phyloP scores from a whole-genome alignment of 306 rosid genomes.

The Prunus mongolica region DNA sequence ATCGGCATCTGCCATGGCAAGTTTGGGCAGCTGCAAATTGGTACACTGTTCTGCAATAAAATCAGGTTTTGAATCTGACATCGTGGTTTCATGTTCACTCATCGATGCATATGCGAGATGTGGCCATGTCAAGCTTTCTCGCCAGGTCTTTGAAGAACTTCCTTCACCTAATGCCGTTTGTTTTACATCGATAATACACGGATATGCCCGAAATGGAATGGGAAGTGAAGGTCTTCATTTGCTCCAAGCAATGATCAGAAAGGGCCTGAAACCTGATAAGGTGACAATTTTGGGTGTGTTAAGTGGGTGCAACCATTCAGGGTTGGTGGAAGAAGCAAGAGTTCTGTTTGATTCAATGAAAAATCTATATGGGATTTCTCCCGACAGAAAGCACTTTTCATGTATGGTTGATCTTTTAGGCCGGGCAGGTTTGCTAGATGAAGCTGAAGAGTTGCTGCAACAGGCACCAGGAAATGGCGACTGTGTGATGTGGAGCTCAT shows the following conservation, averaged over 20 bases:
- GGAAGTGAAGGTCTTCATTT: constrained; percentile 61
- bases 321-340: constrained; percentile 66
- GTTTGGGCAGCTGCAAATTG: constrained; percentile 45
- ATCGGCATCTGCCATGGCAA: constrained; percentile 45
- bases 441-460: constrained; percentile 59
- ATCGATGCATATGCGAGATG: constrained; percentile 70
- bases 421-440: constrained; percentile 66
- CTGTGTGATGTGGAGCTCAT: constrained; percentile 66
- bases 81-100: constrained; percentile 61
- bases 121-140: constrained; percentile 59
- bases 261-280: constrained; percentile 65
- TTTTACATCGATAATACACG: constrained; percentile 76
- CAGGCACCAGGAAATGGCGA: constrained; percentile 41
- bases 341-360: constrained; percentile 56
- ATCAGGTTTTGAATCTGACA: constrained; percentile 55
- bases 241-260: constrained; percentile 54
- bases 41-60: constrained; percentile 65
- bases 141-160: constrained; percentile 47
- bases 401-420: constrained; percentile 85
- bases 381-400: constrained; percentile 65
- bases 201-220: constrained; percentile 72
- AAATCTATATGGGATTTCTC: constrained; percentile 41
- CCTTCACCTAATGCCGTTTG: constrained; percentile 58
- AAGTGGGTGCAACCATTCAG: constrained; percentile 68
- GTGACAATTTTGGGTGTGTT: constrained; percentile 72